Conservation (phyloP, 225 moss, liverwort and hornwort species). For the Bryoerythrophyllum caledonicum region DNA sequence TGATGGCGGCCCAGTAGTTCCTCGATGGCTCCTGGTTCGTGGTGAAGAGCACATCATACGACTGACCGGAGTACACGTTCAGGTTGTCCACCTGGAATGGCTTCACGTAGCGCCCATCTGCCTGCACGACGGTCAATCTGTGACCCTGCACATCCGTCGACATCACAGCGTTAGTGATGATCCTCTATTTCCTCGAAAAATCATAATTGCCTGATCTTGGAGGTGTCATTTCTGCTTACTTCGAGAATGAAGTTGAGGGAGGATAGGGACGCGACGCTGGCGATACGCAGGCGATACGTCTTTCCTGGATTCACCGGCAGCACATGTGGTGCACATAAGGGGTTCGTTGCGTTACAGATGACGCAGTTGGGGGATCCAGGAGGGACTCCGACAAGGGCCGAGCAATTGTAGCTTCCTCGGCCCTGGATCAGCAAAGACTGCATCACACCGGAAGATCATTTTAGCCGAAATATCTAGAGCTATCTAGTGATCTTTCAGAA, state of each 20-base stretch:
- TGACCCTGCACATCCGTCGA: constrained; percentile 39
- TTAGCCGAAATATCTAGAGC: constrained; percentile 1
- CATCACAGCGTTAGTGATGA: background rate
- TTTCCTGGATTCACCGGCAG: constrained; percentile 33
- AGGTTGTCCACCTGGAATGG: constrained; percentile 53
- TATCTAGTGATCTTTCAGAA: background rate
- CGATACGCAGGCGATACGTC: constrained; percentile 47
- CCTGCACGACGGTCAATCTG: constrained; percentile 60
- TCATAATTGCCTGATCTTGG: background rate
- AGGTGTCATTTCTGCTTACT: constrained; percentile 13
- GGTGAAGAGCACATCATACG: constrained; percentile 59
- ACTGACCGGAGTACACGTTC: constrained; percentile 60
- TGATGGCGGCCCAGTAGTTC: constrained; percentile 69
- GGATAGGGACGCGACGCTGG: constrained; percentile 43
- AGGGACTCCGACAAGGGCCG: constrained; percentile 15
- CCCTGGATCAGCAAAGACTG: constrained; percentile 49
- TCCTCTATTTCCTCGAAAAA: background rate
- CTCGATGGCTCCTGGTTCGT: constrained; percentile 40
- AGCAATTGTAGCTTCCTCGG: constrained; percentile 40
- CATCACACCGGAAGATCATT: background rate
- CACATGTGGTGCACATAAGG: constrained; percentile 37
- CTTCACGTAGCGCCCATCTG: constrained; percentile 54
- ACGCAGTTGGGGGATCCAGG: constrained; percentile 27
- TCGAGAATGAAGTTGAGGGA: constrained; percentile 51
- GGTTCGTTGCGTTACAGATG: constrained; percentile 34